Evolutionary conservation across 2,329 filamentous ascomycete species (phyloP), one percentile per base, ranked within the genome.

Genomic region (Elsinoe fawcettii): DNA sequence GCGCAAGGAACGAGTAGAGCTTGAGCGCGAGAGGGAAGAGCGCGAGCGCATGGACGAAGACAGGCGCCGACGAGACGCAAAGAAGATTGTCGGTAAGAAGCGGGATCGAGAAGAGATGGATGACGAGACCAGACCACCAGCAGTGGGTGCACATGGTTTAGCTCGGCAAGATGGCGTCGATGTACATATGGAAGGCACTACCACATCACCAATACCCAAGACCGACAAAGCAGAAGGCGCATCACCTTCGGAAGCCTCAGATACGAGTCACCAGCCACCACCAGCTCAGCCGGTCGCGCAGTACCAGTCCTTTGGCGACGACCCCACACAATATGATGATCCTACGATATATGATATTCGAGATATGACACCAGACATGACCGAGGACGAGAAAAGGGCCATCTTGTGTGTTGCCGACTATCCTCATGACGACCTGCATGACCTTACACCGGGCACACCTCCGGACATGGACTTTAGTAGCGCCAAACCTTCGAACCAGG

Each of bases 401-500:
- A 92, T 97, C 55, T 95, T 89, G 70, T 90, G 89, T 6, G 93
- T 99, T 14, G 84, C 87, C 3, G 78, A 82, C 12, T 99, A 93
- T 68, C 93, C 93, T 0, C 80, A 80, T 55, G 86, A 82, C 62
- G 88, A 96, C 66, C 78, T 99, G 7, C 80, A 84, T 58, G 86
- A 96, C 67, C 77, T 93, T 63, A 95, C 95, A 62, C 87, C 92
- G 9, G 93, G 93, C 49, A 85, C 87, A 37, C 88, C 91, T 1
- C 92, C 93, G 1, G 91, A 97, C 71, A 90, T 89, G 69, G 93
- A 99, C 74, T 97, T 96, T 67, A 96, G 89, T 69, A 95, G 84
- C 68, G 87, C 90, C 32, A 99, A 97, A 69, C 90, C 92, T 4
- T 85, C 86, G 18, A 95, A 92, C 66, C 93, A 99, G 75, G 93